Base-by-base conservation (phyloP, 768 basidiomycete species). In the Tricholoma flavovirens region DNA sequence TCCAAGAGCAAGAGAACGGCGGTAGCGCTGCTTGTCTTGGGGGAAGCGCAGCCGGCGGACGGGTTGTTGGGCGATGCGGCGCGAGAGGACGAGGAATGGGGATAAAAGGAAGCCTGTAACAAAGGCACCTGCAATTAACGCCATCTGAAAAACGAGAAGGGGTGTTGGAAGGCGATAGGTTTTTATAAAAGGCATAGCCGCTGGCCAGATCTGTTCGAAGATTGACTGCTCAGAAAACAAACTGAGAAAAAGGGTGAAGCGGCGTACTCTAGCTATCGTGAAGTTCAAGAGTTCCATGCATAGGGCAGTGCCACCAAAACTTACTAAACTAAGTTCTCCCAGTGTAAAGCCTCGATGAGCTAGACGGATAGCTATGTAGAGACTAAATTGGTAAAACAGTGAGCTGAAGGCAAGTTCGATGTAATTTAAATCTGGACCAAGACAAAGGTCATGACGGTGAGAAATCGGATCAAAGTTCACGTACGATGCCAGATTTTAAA, bases 261-360 rank as follows among this genome's bases (percentile, higher is more conserved):
- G 36, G 73, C 87, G 51, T 66, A 96, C 95, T 70, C 82, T 78
- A 32, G 91, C 86, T 49, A 84, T 83, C 1, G 93, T 96, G 50
- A 98, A 67, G 62, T 91, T 90, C 59, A 93, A 74, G 32, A 90
- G 79, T 69, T 98, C 96, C 76, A 93, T 86, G 62, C 85, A 87
- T 21, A 98, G 67, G 0, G 86, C 86, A 2, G 93, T 89, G 5
- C 90, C 93, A 40, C 93, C 93, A 61, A 92, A 91, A 43, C 87
- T 88, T 15, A 96, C 90, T 22, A 98, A 72, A 22, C 87, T 88
- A 15, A 98, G 79, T 68, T 99, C 97, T 30, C 97, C 97, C 1
- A 99, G 80, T 0, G 95, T 98, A 71, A 98, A 95, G 10, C 90
- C 91, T n/a, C 89, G 83, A 63, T 97, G 89, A 4, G 94, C 95